These are phyloP conservation scores for Phlebiopsis flavidoalba DNA, from an alignment of 768 basidiomycete species.

Conservation along the genomic window DNA sequence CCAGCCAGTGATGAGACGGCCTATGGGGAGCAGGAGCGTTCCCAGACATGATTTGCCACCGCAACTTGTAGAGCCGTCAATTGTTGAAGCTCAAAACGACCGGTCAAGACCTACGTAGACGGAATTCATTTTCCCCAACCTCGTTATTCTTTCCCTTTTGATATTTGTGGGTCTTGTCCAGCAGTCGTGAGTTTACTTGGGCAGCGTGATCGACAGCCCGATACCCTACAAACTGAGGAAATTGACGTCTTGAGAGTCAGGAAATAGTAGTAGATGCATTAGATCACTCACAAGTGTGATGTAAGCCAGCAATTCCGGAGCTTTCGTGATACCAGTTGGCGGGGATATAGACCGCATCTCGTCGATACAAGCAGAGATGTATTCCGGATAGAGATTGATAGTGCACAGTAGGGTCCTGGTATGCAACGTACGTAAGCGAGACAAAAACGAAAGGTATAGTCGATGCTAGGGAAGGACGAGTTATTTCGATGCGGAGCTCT, in stretches of 20 bases:
- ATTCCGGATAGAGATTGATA: background rate
- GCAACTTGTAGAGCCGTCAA: background rate
- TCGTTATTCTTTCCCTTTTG: slow-evolving; percentile 47
- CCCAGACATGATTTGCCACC: slow-evolving; percentile 57
- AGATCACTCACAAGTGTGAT: slow-evolving; percentile 61
- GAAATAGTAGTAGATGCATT: background rate
- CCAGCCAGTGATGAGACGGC: slow-evolving; percentile 70
- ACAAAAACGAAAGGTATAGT: background rate
- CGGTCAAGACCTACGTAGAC: slow-evolving; percentile 36
- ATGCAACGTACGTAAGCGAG: background rate
- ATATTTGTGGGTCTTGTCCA: slow-evolving; percentile 52
- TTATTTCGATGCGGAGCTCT: slow-evolving; percentile 2
- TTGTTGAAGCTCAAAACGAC: no score
- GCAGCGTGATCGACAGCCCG: slow-evolving; percentile 50
- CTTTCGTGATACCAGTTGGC: slow-evolving; percentile 45
- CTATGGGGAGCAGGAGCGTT: slow-evolving; percentile 55
- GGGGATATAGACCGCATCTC: slow-evolving; percentile 30
- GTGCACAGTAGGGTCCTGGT: slow-evolving; percentile 1
- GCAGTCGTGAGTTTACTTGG: slow-evolving; percentile 43
- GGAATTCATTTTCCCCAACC: slow-evolving; percentile 48
- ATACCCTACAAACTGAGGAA: slow-evolving; percentile 34
- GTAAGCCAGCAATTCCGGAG: slow-evolving; percentile 55
- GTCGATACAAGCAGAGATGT: background rate
- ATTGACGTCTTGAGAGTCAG: background rate
- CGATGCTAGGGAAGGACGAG: background rate